phyloP scores from a whole-genome alignment of 1,139 yeast genomes.

The Blastobotrys malaysiensis region DNA sequence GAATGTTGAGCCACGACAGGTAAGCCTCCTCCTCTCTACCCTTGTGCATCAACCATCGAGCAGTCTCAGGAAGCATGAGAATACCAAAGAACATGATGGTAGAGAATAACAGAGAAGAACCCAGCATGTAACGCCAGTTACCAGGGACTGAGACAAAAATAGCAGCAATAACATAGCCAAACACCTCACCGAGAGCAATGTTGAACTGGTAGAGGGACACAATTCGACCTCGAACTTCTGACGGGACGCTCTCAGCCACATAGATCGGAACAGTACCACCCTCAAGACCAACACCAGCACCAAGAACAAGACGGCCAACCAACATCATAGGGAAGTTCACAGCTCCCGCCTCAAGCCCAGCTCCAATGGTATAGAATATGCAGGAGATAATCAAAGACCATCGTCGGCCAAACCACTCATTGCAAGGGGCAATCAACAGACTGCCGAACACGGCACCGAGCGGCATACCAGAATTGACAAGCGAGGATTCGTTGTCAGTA shows the following conservation, averaged over 20 bases:
- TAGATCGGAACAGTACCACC: slow-evolving; percentile 58
- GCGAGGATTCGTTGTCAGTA: slow-evolving; percentile 30
- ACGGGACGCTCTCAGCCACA: slow-evolving; percentile 53
- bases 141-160: slow-evolving; percentile 48
- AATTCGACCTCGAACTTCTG: slow-evolving; percentile 48
- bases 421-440: slow-evolving; percentile 27
- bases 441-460: slow-evolving; percentile 44
- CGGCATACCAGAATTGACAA: slow-evolving; percentile 54
- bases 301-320: slow-evolving; percentile 53
- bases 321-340: slow-evolving; percentile 41
- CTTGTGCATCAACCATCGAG: slow-evolving; percentile 59
- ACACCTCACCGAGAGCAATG: slow-evolving; percentile 54
- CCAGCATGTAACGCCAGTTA: slow-evolving; percentile 59
- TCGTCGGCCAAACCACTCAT: slow-evolving; percentile 49
- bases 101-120: slow-evolving; percentile 53
- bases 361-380: slow-evolving; percentile 52
- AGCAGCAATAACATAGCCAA: slow-evolving; percentile 54
- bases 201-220: slow-evolving; percentile 54
- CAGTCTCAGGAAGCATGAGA: slow-evolving; percentile 62
- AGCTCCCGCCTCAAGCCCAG: slow-evolving; percentile 50
- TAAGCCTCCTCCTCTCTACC: slow-evolving; percentile 47
- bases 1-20: slow-evolving; percentile 48
- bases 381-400: slow-evolving; percentile 48
- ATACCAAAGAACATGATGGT: slow-evolving; percentile 45
- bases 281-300: slow-evolving; percentile 56